phyloP scores from a whole-genome alignment of 441 rosid genomes.

The Erysimum cheiri region DNA sequence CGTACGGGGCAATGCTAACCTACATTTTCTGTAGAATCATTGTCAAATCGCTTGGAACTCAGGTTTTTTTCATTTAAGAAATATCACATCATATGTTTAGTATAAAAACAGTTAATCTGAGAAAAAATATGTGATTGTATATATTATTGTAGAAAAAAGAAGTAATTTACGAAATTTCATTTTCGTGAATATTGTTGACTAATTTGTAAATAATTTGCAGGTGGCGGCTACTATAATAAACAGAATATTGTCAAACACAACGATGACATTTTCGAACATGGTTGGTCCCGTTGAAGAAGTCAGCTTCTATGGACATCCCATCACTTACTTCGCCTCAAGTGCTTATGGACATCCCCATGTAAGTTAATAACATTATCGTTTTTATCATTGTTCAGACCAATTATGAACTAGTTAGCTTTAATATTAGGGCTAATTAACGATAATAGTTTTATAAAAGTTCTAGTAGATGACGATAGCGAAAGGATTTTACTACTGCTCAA shows the following conservation, averaged over 20 bases:
- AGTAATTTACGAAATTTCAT: background rate
- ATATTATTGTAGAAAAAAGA: background rate
- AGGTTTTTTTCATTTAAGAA: slow-evolving; percentile 44
- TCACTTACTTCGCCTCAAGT: slow-evolving; percentile 66
- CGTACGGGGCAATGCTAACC: slow-evolving; percentile 55
- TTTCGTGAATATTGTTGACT: background rate
- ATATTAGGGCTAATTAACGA: too few relatives aligned
- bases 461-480: too few relatives aligned
- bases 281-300: slow-evolving; percentile 74
- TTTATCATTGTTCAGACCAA: background rate
- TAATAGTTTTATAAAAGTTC: too few relatives aligned
- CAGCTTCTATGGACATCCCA: slow-evolving; percentile 68
- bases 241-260: slow-evolving; percentile 54
- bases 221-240: slow-evolving; percentile 47
- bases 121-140: too few relatives aligned
- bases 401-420: too few relatives aligned
- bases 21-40: slow-evolving; percentile 39
- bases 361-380: background rate
- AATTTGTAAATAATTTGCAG: slow-evolving; percentile 36
- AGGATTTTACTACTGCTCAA: too few relatives aligned
- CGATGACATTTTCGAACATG: slow-evolving; percentile 65
- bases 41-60: slow-evolving; percentile 49
- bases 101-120: too few relatives aligned
- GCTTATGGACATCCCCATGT: slow-evolving; percentile 82
- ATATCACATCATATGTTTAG: background rate